Base-by-base conservation (phyloP, 345 rosid species). In the Punica granatum region DNA sequence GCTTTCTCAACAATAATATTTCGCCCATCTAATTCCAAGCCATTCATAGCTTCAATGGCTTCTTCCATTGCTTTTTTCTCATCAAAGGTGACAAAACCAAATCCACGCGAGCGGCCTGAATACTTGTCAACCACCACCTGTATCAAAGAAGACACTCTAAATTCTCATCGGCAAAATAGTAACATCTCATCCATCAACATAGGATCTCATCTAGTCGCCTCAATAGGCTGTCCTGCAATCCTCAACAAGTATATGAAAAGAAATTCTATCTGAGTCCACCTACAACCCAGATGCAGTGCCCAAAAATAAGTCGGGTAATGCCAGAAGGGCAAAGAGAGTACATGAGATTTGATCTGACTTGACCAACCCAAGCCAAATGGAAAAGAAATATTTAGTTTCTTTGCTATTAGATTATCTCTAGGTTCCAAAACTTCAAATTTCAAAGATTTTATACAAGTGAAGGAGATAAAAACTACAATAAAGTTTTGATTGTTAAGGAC, bases 41-140 rank as follows among this genome's bases (percentile, higher is more conserved):
- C 98, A 73, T 92, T 86, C 96, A 90, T 90, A 65, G 75, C 89
- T 53, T 84, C 83, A 72, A 92, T 92, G 61, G 98, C 98, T 42
- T 92, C 97, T 62, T 88, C 92, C 98, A 92, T 88, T 32, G 92
- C 97, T 30, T 71, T 76, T 64, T 83, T 87, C 68, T 90, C 92
- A 77, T 86, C 95, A 74, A 90, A 92, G 41, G 96, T 84, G 58
- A 92, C 93, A 82, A 92, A 92, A 28, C 98, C 98, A 75, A 90
- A 92, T 70, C 98, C 98, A 78, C 98, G 97, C 64, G 98, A 92
- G 61, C 98, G 95, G 30, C 96, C 98, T 66, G 95, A 82, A 59
- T 79, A 77, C 83, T 84, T 92, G 83, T 92, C 98, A 64, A 90
- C 82, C 65, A 88, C 98, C 64, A 92, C 96, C 98, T 92, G 71